Conservation (phyloP, 805 yeast genomes). For the Blastobotrys mokoenaii region DNA sequence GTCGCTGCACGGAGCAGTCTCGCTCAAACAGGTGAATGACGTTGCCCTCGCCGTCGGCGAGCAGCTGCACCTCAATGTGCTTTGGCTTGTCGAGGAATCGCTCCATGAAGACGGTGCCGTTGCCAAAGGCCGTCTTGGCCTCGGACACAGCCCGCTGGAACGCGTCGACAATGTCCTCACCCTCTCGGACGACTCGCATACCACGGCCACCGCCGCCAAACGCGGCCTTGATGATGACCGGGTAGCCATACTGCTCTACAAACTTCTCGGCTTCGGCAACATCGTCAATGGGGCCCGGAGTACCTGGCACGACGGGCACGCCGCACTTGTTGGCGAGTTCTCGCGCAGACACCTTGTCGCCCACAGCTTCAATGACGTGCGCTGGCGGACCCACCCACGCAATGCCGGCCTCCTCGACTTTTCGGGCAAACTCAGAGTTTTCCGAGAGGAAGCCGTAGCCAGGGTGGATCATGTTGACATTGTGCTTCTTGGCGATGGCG, state of each 20-base stretch:
- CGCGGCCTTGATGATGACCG: constrained; percentile 97
- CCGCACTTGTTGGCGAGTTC: constrained; percentile 67
- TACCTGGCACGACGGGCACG: constrained; percentile 96
- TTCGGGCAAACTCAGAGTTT: constrained; percentile 87
- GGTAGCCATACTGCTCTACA: constrained; percentile 80
- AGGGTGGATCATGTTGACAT: constrained; percentile 83
- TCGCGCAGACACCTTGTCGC: constrained; percentile 96
- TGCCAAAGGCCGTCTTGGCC: constrained; percentile 93
- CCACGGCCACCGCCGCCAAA: constrained; percentile 99
- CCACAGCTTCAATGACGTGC: constrained; percentile 83
- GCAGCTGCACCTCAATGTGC: constrained; percentile 94
- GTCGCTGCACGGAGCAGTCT: constrained; percentile 99
- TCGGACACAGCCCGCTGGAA: constrained; percentile 90
- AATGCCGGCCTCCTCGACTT: constrained; percentile 83
- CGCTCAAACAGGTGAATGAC: constrained; percentile 94
- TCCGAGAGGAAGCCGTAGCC: constrained; percentile 89
- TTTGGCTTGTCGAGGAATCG: constrained; percentile 91
- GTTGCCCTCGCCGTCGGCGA: constrained; percentile 90
- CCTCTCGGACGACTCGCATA: constrained; percentile 97
- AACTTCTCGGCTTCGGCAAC: constrained; percentile 72
- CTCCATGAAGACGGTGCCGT: constrained; percentile 97
- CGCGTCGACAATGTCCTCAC: constrained; percentile 87
- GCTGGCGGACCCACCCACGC: constrained; percentile 95
- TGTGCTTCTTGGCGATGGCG: constrained; percentile 67
- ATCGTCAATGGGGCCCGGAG: constrained; percentile 88